A percentile compares a stretch with the other conserved stretches of the same genome.
These are phyloP conservation scores for Solanum pinnatisectum DNA, from an alignment of 257 asterid species.

Conservation along the genomic window DNA sequence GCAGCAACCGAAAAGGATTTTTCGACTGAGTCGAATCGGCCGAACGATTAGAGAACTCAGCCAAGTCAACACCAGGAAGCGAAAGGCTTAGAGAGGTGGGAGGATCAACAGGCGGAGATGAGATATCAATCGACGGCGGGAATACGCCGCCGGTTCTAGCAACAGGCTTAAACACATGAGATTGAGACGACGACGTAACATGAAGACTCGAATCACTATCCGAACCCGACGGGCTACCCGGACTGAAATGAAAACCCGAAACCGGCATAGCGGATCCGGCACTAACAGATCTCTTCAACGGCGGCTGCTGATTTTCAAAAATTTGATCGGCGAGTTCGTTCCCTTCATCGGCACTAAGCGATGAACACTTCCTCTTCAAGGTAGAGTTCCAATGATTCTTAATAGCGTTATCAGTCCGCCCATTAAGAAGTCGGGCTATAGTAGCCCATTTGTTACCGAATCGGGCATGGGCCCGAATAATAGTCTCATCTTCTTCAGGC, in stretches of 20 bases:
- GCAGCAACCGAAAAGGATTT: conserved; percentile 10
- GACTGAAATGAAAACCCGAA: conserved; percentile 34
- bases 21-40: conserved; percentile 18
- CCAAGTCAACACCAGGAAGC: conserved; percentile 56
- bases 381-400: conserved; percentile 96
- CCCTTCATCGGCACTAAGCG: conserved; percentile 40
- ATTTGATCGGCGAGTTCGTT: conserved; percentile 9
- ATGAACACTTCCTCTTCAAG: conserved; percentile 69
- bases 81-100: conserved; percentile 70
- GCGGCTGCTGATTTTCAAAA: conserved; percentile 22
- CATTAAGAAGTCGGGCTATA: conserved; percentile 75
- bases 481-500: conserved; percentile 70
- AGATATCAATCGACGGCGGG: conserved; percentile 27
- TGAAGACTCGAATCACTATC: conserved; percentile 61
- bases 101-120: conserved; percentile 39
- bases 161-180: conserved; percentile 34
- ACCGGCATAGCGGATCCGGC: conserved; percentile 54
- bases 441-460: conserved; percentile 98
- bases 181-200: conserved; percentile 13
- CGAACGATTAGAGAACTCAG: conserved; percentile 9
- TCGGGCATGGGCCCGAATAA: conserved; percentile 67
- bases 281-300: conserved; percentile 69
- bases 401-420: conserved; percentile 96
- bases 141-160: conserved; percentile 30
- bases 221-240: conserved; percentile 79